These are phyloP conservation scores for Trichoderma lentiforme DNA, from an alignment of 2,329 filamentous ascomycete species.

Conservation along the genomic window DNA sequence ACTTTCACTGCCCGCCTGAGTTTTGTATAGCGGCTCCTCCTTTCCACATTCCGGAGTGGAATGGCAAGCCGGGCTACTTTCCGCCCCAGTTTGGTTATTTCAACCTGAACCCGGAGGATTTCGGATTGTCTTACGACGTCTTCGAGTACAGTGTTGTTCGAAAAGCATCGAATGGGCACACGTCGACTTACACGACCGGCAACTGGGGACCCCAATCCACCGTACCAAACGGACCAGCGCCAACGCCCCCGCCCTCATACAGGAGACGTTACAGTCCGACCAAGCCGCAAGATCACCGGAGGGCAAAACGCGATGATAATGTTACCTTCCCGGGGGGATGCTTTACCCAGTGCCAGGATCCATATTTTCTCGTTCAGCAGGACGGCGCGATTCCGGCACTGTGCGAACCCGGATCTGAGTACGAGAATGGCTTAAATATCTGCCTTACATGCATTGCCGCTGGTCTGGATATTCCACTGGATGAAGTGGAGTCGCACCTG, in stretches of 20 bases:
- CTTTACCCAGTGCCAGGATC: constrained; percentile 51
- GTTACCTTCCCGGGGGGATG: constrained; percentile 47
- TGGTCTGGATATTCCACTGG: constrained; percentile 20
- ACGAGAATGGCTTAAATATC: constrained; percentile 31
- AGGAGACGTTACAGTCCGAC: neutral
- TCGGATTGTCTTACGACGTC: constrained; percentile 61
- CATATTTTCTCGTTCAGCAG: constrained; percentile 42
- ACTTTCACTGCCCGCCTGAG: constrained; percentile 45
- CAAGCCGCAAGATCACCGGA: constrained; percentile 21
- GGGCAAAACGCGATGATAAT: constrained; percentile 38
- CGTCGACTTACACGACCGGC: constrained; percentile 50
- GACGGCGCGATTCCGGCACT: constrained; percentile 47
- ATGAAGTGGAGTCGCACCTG: neutral
- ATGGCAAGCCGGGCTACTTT: constrained; percentile 48
- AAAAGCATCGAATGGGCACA: constrained; percentile 34
- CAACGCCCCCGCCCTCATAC: constrained; percentile 20
- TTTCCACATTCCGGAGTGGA: constrained; percentile 40
- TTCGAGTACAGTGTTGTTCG: constrained; percentile 47
- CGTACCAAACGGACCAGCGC: constrained; percentile 35
- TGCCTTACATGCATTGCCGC: constrained; percentile 46
- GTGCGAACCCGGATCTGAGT: constrained; percentile 43
- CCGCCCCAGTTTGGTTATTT: constrained; percentile 55
- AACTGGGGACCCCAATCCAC: constrained; percentile 53
- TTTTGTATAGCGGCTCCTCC: constrained; percentile 45
- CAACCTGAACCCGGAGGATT: constrained; percentile 58